phyloP scores from a whole-genome alignment of 352 stramenopile species.

The Phytophthora ramorum region DNA sequence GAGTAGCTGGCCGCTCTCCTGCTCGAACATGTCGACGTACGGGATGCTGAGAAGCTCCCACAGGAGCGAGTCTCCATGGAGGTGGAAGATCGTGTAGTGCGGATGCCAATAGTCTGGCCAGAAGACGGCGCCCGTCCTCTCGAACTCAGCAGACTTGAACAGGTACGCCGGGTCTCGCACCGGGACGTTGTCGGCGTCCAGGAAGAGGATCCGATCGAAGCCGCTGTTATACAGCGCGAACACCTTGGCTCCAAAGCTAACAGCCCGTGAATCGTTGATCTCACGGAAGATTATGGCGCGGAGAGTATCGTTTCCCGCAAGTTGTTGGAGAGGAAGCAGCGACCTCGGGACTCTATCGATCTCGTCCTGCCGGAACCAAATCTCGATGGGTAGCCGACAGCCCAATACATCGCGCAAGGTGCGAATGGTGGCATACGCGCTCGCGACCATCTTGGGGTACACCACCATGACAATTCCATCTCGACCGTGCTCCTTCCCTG shows the following conservation, averaged over 20 bases:
- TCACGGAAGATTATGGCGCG: constrained; percentile 34
- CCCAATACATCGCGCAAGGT: constrained; percentile 38
- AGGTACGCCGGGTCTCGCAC: constrained; percentile 59
- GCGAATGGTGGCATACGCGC: constrained; percentile 16
- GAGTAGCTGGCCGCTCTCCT: constrained; percentile 31
- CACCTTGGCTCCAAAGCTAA: constrained; percentile 66
- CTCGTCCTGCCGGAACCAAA: constrained; percentile 30
- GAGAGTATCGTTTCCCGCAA: constrained; percentile 23
- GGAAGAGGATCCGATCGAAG: constrained; percentile 49
- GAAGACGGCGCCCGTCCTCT: constrained; percentile 52
- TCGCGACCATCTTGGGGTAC: constrained; percentile 50
- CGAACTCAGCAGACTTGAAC: constrained; percentile 50
- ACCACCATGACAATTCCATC: constrained; percentile 56
- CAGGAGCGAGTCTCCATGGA: constrained; percentile 53
- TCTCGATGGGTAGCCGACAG: constrained; percentile 33
- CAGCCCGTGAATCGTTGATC: constrained; percentile 50
- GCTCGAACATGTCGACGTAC: constrained; percentile 62
- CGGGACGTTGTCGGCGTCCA: constrained; percentile 63
- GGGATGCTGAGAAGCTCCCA: constrained; percentile 56
- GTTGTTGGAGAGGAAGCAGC: constrained; percentile 14
- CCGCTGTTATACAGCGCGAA: constrained; percentile 62
- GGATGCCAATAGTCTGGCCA: constrained; percentile 74
- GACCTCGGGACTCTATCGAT: constrained; percentile 15
- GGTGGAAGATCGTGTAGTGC: constrained; percentile 65
- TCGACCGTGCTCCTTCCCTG: not conserved